Evolutionary conservation across 192 early-diverging fungal species (phyloP), one percentile per base, ranked within the genome.

Genomic region (Linnemannia hyalina): DNA sequence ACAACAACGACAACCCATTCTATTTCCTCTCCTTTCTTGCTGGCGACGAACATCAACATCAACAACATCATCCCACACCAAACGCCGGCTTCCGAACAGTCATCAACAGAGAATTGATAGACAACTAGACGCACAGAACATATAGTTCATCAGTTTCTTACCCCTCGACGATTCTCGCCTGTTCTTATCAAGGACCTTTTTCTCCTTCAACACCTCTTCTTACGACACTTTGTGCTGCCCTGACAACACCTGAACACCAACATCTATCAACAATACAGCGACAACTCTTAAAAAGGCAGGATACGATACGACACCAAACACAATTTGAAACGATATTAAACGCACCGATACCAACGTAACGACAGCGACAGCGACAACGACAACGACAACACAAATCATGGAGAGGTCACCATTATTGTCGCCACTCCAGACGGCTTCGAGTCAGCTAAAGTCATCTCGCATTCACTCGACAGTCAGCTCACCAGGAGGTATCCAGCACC

Each of bases 401-500:
- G 84, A 86, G 69, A 77, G 76, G 65, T 86, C 83, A 29, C 83
- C 83, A 9, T 41, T 86, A 32, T 72, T 78, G 49, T 86, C 84
- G 8, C 84, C 84, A 15, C 76, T 81, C 71, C 84, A 81, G 75
- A 81, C 84, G 2, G 76, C 84, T 6, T 81, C 84, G 20, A 81
- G 71, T 77, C 84, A 86, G 68, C 76, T 86, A 40, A 80, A 80
- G 70, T 78, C 84, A 8, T 77, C 84, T 35, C 75, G 79, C 26
- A 86, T 86, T 22, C 84, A 86, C 68, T 86, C 84, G 0, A 86
- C 84, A 9, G 84, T 81, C 79, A 86, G 84, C 46, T 86, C 84
- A 3, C 84, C 84, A 10, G 84, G 84, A 11, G 84, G 84, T 22
- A 71, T 85, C 23, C 84, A 86, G 52, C 75, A 81, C 35, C 15